Base-by-base conservation (phyloP, 257 asterid species). In the Agastache rugosa region DNA sequence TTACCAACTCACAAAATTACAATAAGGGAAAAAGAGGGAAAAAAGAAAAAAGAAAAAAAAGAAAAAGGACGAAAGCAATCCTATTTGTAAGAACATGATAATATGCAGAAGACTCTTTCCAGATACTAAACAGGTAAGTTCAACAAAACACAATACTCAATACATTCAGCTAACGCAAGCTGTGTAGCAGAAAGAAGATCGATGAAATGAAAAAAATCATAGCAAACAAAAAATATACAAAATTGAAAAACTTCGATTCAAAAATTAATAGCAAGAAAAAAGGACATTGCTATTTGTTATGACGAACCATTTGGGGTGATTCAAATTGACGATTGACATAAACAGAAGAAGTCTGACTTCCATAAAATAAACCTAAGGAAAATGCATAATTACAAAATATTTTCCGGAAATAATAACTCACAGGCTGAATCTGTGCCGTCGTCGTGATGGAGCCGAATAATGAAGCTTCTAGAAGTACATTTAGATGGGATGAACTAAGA, bases 401-500 rank as follows among this genome's bases (percentile, higher is more conserved):
- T 0, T 0, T 12, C 35, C 54, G 11, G 25, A 71, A 48, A 42
- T 35, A 39, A 42, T 17, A 35, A 56, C 56, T 70, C 62, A 75
- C 80, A 59, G 75, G 50, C 48, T 42, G 48, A 58, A 42, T n/a
- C 41, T 71, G 58, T 67, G 72, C 35, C 54, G 70, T 35, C 59
- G 78, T 68, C 75, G 79, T 42, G 73, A 51, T 74, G 77, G 76
- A 62, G 78, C 69, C 20, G 72, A 27, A 31, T n/a, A 44, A 0
- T 51, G 80, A 72, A 55, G 68, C 53, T 77, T 77, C 68, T 42
- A 23, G 77, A 72, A 71, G 61, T 5, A n/a, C 10, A 34, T 4
- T 63, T 2, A 27, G 41, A 27, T 4, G 4, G 3, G 80, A 60
- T 22, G 48, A 51, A 31, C 29, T 5, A 29, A 41, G 6, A 27